Conservation (phyloP, 352 stramenopile species). For the Plasmopara halstedii region DNA sequence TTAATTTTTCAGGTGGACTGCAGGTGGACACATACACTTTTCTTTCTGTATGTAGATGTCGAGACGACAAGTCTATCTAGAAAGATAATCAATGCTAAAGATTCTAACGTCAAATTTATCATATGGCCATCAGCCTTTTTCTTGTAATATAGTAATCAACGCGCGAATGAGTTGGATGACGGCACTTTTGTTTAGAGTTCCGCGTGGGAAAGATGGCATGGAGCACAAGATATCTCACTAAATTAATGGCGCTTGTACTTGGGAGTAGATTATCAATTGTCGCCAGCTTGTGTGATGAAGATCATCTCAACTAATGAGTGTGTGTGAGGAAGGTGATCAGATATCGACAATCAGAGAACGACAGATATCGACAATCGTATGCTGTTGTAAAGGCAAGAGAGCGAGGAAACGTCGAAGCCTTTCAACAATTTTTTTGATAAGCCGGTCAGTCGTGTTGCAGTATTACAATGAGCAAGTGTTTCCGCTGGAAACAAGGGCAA, state of each 20-base stretch:
- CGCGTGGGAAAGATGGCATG: constrained; percentile 71
- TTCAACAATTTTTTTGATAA: constrained; percentile 78
- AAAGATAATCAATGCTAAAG: constrained; percentile 65
- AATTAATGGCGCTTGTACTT: no score
- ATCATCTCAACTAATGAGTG: constrained; percentile 61
- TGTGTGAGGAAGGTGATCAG: constrained; percentile 64
- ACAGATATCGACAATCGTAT: constrained; percentile 82
- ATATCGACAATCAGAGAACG: no score
- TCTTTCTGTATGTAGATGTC: constrained; percentile 33
- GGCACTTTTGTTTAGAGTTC: constrained; percentile 92
- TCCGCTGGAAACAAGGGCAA: constrained; percentile 23
- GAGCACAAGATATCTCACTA: constrained; percentile 71
- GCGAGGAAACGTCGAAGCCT: constrained; percentile 43
- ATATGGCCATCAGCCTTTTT: constrained; percentile 52
- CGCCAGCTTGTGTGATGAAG: constrained; percentile 53
- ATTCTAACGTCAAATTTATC: constrained; percentile 18
- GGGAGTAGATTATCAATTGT: no score
- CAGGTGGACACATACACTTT: constrained; percentile 73
- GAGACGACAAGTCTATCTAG: constrained; percentile 70
- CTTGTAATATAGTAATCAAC: constrained; percentile 90
- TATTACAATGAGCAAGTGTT: constrained; percentile 42
- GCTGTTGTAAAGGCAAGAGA: constrained; percentile 67
- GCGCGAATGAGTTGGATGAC: constrained; percentile 78
- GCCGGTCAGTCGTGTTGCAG: constrained; percentile 47
- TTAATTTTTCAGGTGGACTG: constrained; percentile 40